Evolutionary conservation across 805 yeast species (phyloP).

Genomic region (Cyberlindnera bimundalis): DNA sequence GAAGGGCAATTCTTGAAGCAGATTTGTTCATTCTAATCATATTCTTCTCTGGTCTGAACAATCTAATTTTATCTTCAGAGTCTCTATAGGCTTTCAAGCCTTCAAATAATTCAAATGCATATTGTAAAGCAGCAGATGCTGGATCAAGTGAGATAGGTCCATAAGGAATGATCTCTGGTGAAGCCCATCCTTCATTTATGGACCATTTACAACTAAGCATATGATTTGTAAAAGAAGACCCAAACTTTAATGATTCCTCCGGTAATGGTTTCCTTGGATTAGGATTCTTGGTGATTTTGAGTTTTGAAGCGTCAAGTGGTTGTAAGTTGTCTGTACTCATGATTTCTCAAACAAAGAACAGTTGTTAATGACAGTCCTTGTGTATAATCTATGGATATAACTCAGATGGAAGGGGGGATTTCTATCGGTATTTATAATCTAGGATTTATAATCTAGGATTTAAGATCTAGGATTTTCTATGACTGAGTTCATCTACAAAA

Average conservation of each 20-base stretch:
- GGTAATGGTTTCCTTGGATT: slow-evolving; percentile 54
- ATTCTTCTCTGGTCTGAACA: slow-evolving; percentile 90
- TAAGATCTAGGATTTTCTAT: too few relatives aligned
- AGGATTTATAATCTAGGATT: too few relatives aligned
- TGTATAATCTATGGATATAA: too few relatives aligned
- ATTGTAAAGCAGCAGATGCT: slow-evolving; percentile 86
- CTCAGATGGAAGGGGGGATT: too few relatives aligned
- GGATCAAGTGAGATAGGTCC: slow-evolving; percentile 81
- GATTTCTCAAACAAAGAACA: too few relatives aligned
- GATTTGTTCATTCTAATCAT: slow-evolving; percentile 89
- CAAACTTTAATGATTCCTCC: slow-evolving; percentile 63
- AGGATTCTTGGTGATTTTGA: slow-evolving; percentile 43
- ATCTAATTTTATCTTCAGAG: slow-evolving; percentile 59
- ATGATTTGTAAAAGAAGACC: slow-evolving; percentile 78
- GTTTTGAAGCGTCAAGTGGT: slow-evolving; percentile 53
- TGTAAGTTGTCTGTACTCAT: too few relatives aligned
- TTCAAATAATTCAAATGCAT: slow-evolving; percentile 92
- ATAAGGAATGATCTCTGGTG: slow-evolving; percentile 87
- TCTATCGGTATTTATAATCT: too few relatives aligned
- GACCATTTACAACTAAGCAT: slow-evolving; percentile 88
- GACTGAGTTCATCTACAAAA: too few relatives aligned
- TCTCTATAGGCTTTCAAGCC: slow-evolving; percentile 90
- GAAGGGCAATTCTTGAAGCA: slow-evolving; percentile 85
- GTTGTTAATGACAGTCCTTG: too few relatives aligned
- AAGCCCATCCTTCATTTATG: slow-evolving; percentile 72